A percentile compares a stretch with the other conserved stretches of the same genome.
These are phyloP conservation scores for Pythium volutum DNA, from an alignment of 352 stramenopile species.

Conservation along the genomic window DNA sequence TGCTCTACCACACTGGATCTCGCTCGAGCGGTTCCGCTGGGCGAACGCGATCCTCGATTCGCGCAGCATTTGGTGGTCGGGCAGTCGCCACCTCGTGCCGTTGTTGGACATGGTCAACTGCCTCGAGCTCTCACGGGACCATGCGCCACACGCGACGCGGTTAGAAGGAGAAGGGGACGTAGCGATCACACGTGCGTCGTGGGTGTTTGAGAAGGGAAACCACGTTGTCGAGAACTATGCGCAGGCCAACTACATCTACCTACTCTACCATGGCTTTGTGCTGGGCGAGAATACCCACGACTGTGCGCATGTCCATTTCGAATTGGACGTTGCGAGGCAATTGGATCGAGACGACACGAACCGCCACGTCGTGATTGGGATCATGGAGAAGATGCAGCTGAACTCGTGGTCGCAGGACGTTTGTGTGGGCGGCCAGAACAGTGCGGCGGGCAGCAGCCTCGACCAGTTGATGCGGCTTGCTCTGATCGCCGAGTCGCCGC, in stretches of 20 bases:
- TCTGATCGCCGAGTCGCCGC: constrained; percentile 17
- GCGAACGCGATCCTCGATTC: constrained; percentile 87
- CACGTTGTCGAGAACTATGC: constrained; percentile 93
- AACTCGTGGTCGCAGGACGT: constrained; percentile 23
- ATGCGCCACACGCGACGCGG: constrained; percentile 51
- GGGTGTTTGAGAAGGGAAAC: constrained; percentile 53
- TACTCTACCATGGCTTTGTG: constrained; percentile 91
- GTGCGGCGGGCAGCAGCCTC: neutral
- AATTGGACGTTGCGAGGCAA: constrained; percentile 21
- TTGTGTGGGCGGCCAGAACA: constrained; percentile 13
- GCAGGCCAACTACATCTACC: constrained; percentile 93
- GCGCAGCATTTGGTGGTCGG: constrained; percentile 92
- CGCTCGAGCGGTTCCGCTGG: constrained; percentile 65
- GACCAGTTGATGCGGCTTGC: constrained; percentile 20
- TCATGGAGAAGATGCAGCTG: constrained; percentile 24
- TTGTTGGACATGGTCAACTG: constrained; percentile 96
- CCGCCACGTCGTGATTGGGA: constrained; percentile 13
- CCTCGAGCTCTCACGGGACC: constrained; percentile 35
- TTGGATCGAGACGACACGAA: constrained; percentile 10
- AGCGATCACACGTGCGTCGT: constrained; percentile 74
- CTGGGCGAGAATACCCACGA: constrained; percentile 77
- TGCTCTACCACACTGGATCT: constrained; percentile 43
- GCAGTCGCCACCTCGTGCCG: constrained; percentile 88
- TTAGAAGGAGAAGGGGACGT: constrained; percentile 25
- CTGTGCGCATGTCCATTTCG: constrained; percentile 67